Conservation (phyloP, 1,284 basidiomycete genomes). For the Porogramme epimiltina region DNA sequence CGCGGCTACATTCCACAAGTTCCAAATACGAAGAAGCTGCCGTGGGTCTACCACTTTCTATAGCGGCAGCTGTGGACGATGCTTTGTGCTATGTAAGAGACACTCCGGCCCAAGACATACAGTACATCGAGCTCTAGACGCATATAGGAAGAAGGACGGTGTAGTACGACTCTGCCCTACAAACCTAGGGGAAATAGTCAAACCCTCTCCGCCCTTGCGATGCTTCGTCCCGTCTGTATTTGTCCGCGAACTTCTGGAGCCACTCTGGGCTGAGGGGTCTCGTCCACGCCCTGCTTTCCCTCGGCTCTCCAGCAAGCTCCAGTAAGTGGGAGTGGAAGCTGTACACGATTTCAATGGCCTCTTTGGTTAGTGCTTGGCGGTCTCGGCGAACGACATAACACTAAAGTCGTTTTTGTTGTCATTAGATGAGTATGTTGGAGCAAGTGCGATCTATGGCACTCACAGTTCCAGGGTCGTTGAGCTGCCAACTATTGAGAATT, state of each 20-base stretch:
- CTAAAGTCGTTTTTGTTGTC: background rate
- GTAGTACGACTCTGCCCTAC: background rate
- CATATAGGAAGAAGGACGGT: no score
- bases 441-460: no score
- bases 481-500: slow-evolving; percentile 17
- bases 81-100: no score
- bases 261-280: slow-evolving; percentile 2
- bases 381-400: slow-evolving; percentile 20
- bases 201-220: slow-evolving; percentile 4
- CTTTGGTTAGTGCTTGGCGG: slow-evolving; percentile 15
- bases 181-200: slow-evolving; percentile 7
- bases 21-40: no score
- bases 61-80: no score
- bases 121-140: no score
- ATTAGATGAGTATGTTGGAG: no score
- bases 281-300: background rate
- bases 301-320: background rate
- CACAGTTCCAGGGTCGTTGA: slow-evolving; percentile 2
- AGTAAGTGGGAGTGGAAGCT: slow-evolving; percentile 13
- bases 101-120: no score
- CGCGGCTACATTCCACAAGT: no score
- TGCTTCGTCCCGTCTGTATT: slow-evolving; percentile 9
- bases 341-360: slow-evolving; percentile 21
- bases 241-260: slow-evolving; percentile 8
- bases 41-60: no score